Percentiles rank a stretch among this genome's conserved stretches.
Evolutionary conservation across 345 rosid genomes (phyloP).

Genomic region (Hevea brasiliensis): DNA sequence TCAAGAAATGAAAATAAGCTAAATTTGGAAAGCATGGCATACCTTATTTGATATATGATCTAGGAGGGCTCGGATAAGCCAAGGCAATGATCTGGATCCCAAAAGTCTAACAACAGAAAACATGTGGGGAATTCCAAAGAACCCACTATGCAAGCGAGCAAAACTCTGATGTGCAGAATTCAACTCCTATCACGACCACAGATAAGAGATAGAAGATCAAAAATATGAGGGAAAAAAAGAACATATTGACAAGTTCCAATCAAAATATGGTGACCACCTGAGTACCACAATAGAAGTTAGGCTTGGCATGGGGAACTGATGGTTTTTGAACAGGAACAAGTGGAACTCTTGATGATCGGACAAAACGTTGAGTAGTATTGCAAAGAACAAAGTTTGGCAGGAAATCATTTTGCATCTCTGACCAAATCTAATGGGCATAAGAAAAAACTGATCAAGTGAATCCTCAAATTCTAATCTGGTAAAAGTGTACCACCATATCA

Average conservation of each 20-base stretch:
- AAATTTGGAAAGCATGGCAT: slow-evolving; percentile 14
- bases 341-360: slow-evolving; percentile 76
- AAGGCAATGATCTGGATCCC: slow-evolving; percentile 93
- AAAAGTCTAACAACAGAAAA: slow-evolving; percentile 83
- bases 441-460: slow-evolving; percentile 14
- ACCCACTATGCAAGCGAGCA: slow-evolving; percentile 88
- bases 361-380: slow-evolving; percentile 93
- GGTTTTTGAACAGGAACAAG: slow-evolving; percentile 83
- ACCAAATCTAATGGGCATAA: slow-evolving; percentile 72
- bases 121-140: slow-evolving; percentile 87
- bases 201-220: neutral
- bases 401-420: slow-evolving; percentile 98
- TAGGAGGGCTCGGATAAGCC: slow-evolving; percentile 94
- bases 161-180: slow-evolving; percentile 97
- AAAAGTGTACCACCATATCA: no score
- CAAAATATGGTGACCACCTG: slow-evolving; percentile 42
- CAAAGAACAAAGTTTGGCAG: slow-evolving; percentile 95
- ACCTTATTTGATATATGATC: slow-evolving; percentile 98
- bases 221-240: neutral
- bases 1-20: neutral
- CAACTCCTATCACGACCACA: slow-evolving; percentile 59
- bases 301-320: slow-evolving; percentile 87
- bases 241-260: slow-evolving; percentile 6
- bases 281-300: slow-evolving; percentile 90
- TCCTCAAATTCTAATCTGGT: neutral